Evolutionary conservation across 306 rosid species (phyloP), one percentile per base, ranked within the genome.

Genomic region (Acacia melanoxylon): DNA sequence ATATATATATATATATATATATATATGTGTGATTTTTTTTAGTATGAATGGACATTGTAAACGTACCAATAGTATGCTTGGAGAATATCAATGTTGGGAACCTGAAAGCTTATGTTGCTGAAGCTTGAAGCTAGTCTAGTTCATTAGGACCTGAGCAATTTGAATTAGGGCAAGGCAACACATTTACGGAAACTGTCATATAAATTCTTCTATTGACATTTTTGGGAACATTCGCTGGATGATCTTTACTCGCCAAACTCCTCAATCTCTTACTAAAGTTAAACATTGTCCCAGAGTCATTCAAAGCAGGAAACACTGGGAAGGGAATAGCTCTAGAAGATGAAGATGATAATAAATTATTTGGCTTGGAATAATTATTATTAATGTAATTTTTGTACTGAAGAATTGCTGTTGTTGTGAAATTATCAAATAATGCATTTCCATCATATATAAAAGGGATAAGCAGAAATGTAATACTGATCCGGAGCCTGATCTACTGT

Each of bases 21-120:
- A n/a, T n/a, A n/a, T n/a, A n/a, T n/a, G n/a, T n/a, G n/a, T n/a
- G n/a, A n/a, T n/a, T 46, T 3, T 46, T 4, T 46, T 46, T 12
- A 40, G 27, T 29, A 13, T 33, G 56, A 33, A 52, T 74, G 78
- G 4, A 52, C n/a, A 13, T 74, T 2, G 16, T 86, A 83, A 78
- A n/a, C 22, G 16, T 86, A 84, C 86, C 81, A 6, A 22, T 84
- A 84, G 20, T 87, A 87, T 51, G 90, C 88, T 71, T 84, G 82
- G 11, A 84, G 41, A 17, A 87, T 45, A 58, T 68, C 81, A 49
- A 72, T 49, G 13, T 17, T 17, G 15, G 90, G 85, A 14, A 24
- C 59, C 52, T 3, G 68, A 29, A 87, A 87, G 33, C 90, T 87
- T 35, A 85, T 37, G 56, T 85, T 87, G 81, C 82, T 87, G 24